A percentile compares a stretch with the other conserved stretches of the same genome.
phyloP scores from a whole-genome alignment of 805 yeast species.

The Yamadazyma philogaea region DNA sequence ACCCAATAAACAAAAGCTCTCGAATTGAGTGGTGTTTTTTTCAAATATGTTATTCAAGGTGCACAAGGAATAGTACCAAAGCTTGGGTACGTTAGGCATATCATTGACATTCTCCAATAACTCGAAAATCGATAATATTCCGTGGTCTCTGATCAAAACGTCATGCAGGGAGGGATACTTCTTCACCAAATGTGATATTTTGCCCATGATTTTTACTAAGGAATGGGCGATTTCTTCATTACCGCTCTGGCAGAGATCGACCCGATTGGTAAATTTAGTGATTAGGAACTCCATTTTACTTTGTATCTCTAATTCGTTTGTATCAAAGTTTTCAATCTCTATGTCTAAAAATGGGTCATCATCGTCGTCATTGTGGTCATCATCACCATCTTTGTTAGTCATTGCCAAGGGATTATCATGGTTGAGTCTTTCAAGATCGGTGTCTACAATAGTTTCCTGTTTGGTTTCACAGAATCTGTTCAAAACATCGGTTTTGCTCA shows the following conservation, averaged over 20 bases:
- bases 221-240: slow-evolving; percentile 29
- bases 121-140: slow-evolving; percentile 37
- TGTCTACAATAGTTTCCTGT: slow-evolving; percentile 17
- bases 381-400: slow-evolving; percentile 6
- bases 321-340: slow-evolving; percentile 38
- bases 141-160: slow-evolving; percentile 40
- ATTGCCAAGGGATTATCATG: background rate
- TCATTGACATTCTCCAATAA: slow-evolving; percentile 35
- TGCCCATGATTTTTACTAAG: slow-evolving; percentile 33
- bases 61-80: slow-evolving; percentile 38
- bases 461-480: slow-evolving; percentile 28
- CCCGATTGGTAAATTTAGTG: slow-evolving; percentile 29
- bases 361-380: slow-evolving; percentile 23
- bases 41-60: slow-evolving; percentile 35
- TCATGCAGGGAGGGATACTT: slow-evolving; percentile 41
- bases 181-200: slow-evolving; percentile 36
- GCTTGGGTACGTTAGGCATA: slow-evolving; percentile 26
- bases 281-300: slow-evolving; percentile 38
- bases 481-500: slow-evolving; percentile 27
- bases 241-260: slow-evolving; percentile 28
- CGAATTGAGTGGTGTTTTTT: slow-evolving; percentile 29
- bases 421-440: slow-evolving; percentile 1
- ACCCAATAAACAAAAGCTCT: slow-evolving; percentile 41
- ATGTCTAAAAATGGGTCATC: slow-evolving; percentile 38
- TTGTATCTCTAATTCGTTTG: slow-evolving; percentile 40